Conservation (phyloP, 306 rosid species). For the Geum urbanum region DNA sequence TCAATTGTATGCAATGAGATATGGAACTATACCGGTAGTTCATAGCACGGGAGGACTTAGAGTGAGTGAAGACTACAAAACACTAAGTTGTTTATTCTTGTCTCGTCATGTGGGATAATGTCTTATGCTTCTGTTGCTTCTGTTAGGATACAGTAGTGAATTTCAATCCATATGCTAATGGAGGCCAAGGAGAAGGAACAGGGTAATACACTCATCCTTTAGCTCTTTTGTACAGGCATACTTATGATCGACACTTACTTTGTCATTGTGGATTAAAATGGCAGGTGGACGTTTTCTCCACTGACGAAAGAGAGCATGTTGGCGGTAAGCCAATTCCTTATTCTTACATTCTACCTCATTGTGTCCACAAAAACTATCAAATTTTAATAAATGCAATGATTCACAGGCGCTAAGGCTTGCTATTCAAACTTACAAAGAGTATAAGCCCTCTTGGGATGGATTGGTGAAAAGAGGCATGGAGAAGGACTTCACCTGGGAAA, state of each 20-base stretch:
- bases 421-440: slow-evolving; percentile 44
- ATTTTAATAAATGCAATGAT: not conserved
- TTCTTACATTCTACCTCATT: not conserved
- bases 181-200: slow-evolving; percentile 56
- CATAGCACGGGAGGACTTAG: slow-evolving; percentile 90
- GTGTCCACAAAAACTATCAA: not conserved
- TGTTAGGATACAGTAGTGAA: slow-evolving; percentile 65
- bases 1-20: slow-evolving; percentile 89
- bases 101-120: slow-evolving; percentile 7
- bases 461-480: slow-evolving; percentile 69
- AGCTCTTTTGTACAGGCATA: not conserved
- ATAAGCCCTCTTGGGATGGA: slow-evolving; percentile 75
- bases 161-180: slow-evolving; percentile 62
- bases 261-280: slow-evolving; percentile 26
- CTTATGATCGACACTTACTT: slow-evolving; percentile 10
- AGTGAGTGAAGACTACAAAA: slow-evolving; percentile 44
- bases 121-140: slow-evolving; percentile 15
- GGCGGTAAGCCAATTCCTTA: slow-evolving; percentile 42
- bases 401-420: slow-evolving; percentile 63
- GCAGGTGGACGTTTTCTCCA: slow-evolving; percentile 90
- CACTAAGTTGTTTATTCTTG: slow-evolving; percentile 9
- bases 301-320: slow-evolving; percentile 67
- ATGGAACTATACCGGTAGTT: slow-evolving; percentile 90
- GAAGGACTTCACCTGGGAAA: slow-evolving; percentile 69
- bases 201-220: slow-evolving; percentile 46